These are phyloP conservation scores for Zoysia pacifica DNA, from an alignment of 176 grass and related monocot genomes.

Conservation along the genomic window DNA sequence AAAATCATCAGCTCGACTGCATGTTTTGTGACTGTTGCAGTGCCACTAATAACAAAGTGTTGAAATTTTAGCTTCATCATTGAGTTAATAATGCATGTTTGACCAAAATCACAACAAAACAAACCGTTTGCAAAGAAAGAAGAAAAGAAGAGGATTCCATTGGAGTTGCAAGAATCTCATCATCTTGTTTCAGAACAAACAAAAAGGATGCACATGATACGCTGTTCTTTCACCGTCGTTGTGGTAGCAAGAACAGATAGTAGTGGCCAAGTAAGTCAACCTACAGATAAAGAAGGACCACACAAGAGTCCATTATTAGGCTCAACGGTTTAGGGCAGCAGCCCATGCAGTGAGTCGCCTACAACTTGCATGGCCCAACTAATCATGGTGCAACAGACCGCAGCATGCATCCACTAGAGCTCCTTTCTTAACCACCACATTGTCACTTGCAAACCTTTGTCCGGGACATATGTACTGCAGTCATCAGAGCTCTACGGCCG, in stretches of 20 bases:
- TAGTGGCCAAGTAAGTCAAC: background rate
- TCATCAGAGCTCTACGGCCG: background rate
- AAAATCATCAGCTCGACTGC: background rate
- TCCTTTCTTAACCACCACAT: constrained; percentile 34
- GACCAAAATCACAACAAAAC: background rate
- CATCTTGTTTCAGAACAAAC: background rate
- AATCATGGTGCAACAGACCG: constrained; percentile 31
- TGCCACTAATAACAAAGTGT: background rate
- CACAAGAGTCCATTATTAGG: constrained; percentile 39
- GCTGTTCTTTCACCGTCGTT: background rate
- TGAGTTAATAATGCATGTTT: no score
- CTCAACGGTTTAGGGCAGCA: constrained; percentile 21
- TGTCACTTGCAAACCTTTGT: background rate
- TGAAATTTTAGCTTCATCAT: background rate
- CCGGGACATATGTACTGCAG: background rate
- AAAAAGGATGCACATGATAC: background rate
- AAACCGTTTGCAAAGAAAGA: no score
- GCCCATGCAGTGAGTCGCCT: background rate
- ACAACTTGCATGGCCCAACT: background rate
- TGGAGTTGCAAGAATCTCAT: background rate
- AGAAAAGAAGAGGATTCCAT: background rate
- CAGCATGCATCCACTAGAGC: background rate
- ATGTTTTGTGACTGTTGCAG: background rate
- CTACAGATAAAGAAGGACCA: background rate
- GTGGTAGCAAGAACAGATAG: background rate